These are phyloP conservation scores for Gentiana dahurica DNA, from an alignment of 257 asterid genomes.

Conservation along the genomic window DNA sequence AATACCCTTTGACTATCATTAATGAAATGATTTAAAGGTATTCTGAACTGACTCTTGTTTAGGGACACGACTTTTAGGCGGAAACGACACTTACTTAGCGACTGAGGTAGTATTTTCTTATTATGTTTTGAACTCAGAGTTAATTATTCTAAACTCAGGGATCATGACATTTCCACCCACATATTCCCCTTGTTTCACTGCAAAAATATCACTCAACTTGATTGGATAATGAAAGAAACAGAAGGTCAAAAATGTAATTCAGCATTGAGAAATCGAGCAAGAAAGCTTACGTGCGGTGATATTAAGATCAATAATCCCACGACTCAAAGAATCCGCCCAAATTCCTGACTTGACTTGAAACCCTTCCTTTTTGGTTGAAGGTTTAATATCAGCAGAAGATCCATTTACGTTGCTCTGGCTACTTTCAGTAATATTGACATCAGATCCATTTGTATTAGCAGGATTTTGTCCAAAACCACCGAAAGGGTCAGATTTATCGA, in stretches of 20 bases:
- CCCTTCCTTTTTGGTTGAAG: slow-evolving; percentile 34
- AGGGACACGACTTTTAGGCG: too few species aligned
- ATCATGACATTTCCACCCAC: background rate
- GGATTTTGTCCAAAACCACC: slow-evolving; percentile 37
- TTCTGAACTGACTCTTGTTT: too few species aligned
- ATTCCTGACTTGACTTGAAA: slow-evolving; percentile 93
- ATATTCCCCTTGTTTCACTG: too few species aligned
- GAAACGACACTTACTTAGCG: too few species aligned
- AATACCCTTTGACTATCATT: too few species aligned
- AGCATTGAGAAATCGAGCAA: background rate
- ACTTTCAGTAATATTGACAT: slow-evolving; percentile 18
- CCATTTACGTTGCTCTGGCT: slow-evolving; percentile 25
- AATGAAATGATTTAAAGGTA: too few species aligned
- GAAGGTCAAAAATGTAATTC: background rate
- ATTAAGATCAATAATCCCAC: slow-evolving; percentile 83
- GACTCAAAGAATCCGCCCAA: slow-evolving; percentile 97
- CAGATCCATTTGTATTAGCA: slow-evolving; percentile 13
- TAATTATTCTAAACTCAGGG: background rate
- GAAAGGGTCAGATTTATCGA: slow-evolving; percentile 59
- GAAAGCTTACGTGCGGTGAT: slow-evolving; percentile 78
- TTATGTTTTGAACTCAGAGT: too few species aligned
- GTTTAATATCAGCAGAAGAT: slow-evolving; percentile 21
- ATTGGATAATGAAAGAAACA: background rate
- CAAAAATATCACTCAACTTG: too few species aligned
- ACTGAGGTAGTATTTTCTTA: too few species aligned